A percentile compares a stretch with the other conserved stretches of the same genome.
phyloP scores from a whole-genome alignment of 768 basidiomycete genomes.

The Tremella mesenterica region DNA sequence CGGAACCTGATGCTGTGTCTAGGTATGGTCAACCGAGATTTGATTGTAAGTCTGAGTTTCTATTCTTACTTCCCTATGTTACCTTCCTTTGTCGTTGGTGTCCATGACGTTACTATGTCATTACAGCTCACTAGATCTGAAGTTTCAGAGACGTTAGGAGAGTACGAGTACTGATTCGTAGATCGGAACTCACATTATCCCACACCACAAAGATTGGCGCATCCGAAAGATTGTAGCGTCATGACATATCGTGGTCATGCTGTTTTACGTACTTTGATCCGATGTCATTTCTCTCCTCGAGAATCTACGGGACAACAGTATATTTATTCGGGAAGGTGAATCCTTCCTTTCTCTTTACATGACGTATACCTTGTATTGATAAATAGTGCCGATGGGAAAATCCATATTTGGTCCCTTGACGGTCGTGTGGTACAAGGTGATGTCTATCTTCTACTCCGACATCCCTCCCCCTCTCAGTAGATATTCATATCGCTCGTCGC shows the following conservation, averaged over 20 bases:
- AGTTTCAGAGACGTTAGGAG: too few relatives aligned
- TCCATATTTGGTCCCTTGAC: constrained; percentile 88
- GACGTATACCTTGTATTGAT: too few relatives aligned
- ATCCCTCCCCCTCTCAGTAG: background rate
- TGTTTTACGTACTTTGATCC: constrained; percentile 81
- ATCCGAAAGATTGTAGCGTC: constrained; percentile 83
- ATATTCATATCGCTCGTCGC: background rate
- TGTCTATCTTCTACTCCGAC: background rate
- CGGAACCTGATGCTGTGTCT: constrained; percentile 46
- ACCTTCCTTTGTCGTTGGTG: too few relatives aligned
- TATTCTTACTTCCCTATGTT: too few relatives aligned
- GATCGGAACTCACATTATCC: constrained; percentile 47
- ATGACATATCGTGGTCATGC: constrained; percentile 92
- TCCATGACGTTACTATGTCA: too few relatives aligned
- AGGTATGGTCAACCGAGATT: constrained; percentile 52
- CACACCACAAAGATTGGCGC: constrained; percentile 58
- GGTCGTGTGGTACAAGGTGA: constrained; percentile 49
- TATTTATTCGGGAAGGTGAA: constrained; percentile 73
- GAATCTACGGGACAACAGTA: constrained; percentile 89
- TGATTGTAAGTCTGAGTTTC: constrained; percentile 80
- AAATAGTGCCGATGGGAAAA: constrained; percentile 36
- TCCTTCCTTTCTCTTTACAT: too few relatives aligned
- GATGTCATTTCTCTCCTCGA: constrained; percentile 89
- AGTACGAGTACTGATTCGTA: constrained; percentile 7
- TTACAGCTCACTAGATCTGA: background rate